Evolutionary conservation across 2,329 filamentous ascomycete genomes (phyloP), one percentile per base, ranked within the genome.

Genomic region (Colletotrichum godetiae): DNA sequence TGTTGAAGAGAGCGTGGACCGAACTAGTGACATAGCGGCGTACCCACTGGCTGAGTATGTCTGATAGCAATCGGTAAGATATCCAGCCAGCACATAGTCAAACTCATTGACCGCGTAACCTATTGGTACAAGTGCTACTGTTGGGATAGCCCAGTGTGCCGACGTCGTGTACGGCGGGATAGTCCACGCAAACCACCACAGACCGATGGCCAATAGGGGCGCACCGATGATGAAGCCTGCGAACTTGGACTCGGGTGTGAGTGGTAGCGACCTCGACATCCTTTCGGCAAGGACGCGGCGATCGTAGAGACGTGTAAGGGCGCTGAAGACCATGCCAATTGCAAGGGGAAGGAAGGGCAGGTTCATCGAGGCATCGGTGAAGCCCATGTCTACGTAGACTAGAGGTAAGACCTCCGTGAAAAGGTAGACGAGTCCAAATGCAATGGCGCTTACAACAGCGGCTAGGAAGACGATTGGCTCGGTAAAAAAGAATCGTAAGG

Each of bases 21-120:
- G 68, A 7, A 27, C 29, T 5, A 72, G 57, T 22, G 64, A 65
- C 52, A 72, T 12, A 2, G 57, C 52, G 7, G 64, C 68, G 10
- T 63, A 72, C 0, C 35, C 22, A 52, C 68, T 72, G 11, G 68
- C 64, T 0, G 68, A 22, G 27, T 72, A 62, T 0, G 57, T 72
- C 31, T 72, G 27, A 5, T 72, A 72, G 11, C 64, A 72, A 3
- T 72, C 68, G 46, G 68, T 37, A 6, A 72, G 52, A 37, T 72
- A 72, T 1, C 68, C 68, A 4, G 52, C 68, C 24, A 72, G 27
- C 7, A 75, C 74, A 33, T 71, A 67, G 56, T 74, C 67, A 52
- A 87, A 82, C 69, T 88, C 87, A 19, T 86, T 87, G 27, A 85
- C 76, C 0, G 84, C 84, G 76, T 85, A 88, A 0, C 86, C 87